Percentiles rank a stretch among this genome's conserved stretches.
These are phyloP conservation scores for Pseudofabraea citricarpa DNA, from an alignment of 2,329 filamentous ascomycete species.

Conservation along the genomic window DNA sequence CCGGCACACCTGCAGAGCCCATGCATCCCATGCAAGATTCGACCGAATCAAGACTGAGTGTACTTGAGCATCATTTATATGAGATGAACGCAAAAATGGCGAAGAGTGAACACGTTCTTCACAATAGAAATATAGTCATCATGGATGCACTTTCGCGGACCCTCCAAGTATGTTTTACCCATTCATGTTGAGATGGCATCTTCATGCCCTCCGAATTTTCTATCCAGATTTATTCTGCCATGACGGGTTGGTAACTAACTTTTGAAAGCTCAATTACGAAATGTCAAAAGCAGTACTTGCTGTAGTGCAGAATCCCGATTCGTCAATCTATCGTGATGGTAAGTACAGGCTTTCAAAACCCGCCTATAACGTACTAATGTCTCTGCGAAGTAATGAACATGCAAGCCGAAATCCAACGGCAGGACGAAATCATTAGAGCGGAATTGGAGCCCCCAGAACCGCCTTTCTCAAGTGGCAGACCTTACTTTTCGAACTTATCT, in stretches of 20 bases:
- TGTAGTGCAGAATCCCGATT: constrained; percentile 71
- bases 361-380: too few relatives aligned
- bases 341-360: too few relatives aligned
- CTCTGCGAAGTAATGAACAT: constrained; percentile 54
- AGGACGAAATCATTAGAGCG: constrained; percentile 50
- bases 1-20: constrained; percentile 78
- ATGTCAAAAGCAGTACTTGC: constrained; percentile 71
- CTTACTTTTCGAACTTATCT: constrained; percentile 56
- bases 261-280: constrained; percentile 73
- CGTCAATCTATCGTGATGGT: constrained; percentile 78
- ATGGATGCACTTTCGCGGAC: constrained; percentile 75
- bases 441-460: constrained; percentile 65
- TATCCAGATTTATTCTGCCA: too few relatives aligned
- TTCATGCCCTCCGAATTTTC: too few relatives aligned
- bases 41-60: constrained; percentile 67
- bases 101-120: constrained; percentile 80
- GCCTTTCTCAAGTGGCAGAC: constrained; percentile 57
- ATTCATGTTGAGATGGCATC: too few relatives aligned
- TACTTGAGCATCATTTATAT: constrained; percentile 76
- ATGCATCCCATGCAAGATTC: constrained; percentile 68
- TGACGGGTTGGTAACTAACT: constrained; percentile 23
- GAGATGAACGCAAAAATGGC: constrained; percentile 73
- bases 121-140: constrained; percentile 74
- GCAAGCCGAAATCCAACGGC: constrained; percentile 57
- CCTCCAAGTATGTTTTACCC: constrained; percentile 55